Evolutionary conservation across 225 moss, liverwort and hornwort species (phyloP), one percentile per base, ranked within the genome.

Genomic region (Polytrichum commune): DNA sequence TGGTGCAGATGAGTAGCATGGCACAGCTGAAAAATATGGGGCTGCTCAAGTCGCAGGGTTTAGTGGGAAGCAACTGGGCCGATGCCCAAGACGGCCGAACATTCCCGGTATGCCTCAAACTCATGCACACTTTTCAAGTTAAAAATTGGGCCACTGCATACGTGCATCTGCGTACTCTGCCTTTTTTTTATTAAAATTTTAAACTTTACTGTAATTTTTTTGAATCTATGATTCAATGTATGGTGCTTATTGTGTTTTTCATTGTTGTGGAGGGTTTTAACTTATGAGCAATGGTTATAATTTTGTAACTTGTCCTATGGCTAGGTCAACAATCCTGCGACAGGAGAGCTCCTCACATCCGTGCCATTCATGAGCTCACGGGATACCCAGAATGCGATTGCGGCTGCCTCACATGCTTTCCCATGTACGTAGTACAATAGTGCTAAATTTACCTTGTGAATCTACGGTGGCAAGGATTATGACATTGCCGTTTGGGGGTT

Each of bases 271-370:
- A 16, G 16, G 46, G 13, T 46, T 46, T 46, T 13, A 35, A 46
- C 46, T 46, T 46, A 4, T 46, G 13, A 13, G 3, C 16, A 16
- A 16, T 46, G 13, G 46, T 46, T 46, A 16, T 13, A 13, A 46
- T 46, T 26, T 46, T 46, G 46, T 46, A 46, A 13, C 46, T 16
- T 46, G 46, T 46, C 46, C 46, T 46, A 46, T 46, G 46, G 46
- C 16, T 13, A 92, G 93, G 93, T 93, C 26, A 57, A 86, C 53
- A 93, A 97, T 78, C 96, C 90, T 71, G 92, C 96, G 23, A 97
- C 93, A 35, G 96, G 96, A 29, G 93, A 97, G 66, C 27, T 83
- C 65, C 92, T 93, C 30, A 81, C 88, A 29, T 75, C 84, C 18
- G 93, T 93, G 16, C 92, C 96, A 5, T 87, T 76, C 63, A 93